Conservation (phyloP, 75 land plant genomes). For the Isoetes taiwanensis region DNA sequence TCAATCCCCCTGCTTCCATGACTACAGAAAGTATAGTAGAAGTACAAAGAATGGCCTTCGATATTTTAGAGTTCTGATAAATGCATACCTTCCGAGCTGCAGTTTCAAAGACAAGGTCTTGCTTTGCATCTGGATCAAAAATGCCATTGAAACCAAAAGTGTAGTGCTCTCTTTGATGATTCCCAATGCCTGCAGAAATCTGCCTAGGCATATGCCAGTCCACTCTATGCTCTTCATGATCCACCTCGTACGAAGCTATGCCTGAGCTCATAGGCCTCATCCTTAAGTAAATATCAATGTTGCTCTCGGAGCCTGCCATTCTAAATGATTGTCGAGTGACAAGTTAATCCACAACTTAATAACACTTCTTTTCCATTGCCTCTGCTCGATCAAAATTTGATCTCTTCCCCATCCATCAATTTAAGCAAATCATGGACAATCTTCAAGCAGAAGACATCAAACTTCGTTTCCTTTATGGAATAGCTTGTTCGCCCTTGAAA, state of each 20-base stretch:
- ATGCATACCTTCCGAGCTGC: slow-evolving; percentile 24
- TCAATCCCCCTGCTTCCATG: background rate
- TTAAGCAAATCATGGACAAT: no score
- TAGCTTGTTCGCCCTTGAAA: no score
- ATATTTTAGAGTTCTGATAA: background rate
- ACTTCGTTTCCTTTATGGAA: no score
- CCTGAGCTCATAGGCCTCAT: slow-evolving; percentile 17
- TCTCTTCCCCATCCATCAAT: no score
- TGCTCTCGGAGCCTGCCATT: slow-evolving; percentile 17
- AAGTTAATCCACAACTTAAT: no score
- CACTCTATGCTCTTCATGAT: slow-evolving; percentile 20
- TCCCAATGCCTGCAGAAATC: slow-evolving; percentile 13
- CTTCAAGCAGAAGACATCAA: no score
- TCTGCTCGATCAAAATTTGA: no score
- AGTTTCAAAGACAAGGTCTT: slow-evolving; percentile 20
- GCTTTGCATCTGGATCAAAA: slow-evolving; percentile 21
- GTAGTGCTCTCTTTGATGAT: slow-evolving; percentile 27
- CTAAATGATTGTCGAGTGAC: no score
- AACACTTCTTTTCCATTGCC: no score
- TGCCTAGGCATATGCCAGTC: slow-evolving; percentile 24
- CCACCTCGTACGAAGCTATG: slow-evolving; percentile 13
- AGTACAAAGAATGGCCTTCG: background rate
- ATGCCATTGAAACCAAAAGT: slow-evolving; percentile 24
- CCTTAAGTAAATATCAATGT: slow-evolving; percentile 20
- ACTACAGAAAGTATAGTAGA: background rate